Evolutionary conservation across 805 yeast species (phyloP).

Genomic region (Schizosaccharomyces lindneri): DNA sequence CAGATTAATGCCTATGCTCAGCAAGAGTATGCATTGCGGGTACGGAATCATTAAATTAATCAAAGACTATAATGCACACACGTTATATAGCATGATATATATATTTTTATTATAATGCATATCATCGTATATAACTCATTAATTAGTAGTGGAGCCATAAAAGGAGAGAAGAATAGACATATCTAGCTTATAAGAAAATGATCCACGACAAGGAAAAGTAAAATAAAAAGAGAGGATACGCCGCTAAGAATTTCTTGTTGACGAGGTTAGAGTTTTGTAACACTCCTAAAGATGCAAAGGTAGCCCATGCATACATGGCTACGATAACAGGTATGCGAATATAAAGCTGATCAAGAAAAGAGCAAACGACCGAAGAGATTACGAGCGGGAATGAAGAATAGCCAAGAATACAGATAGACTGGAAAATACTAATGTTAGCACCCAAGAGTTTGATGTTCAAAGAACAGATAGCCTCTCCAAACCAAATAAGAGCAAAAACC

Average conservation of each 20-base stretch:
- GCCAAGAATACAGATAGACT: constrained; percentile 1
- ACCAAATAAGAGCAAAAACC: neutral
- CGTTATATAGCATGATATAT: neutral
- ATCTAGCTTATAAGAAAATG: neutral
- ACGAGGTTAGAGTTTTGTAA: neutral
- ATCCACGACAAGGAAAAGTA: constrained; percentile 1
- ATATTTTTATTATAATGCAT: neutral
- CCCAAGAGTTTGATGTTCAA: neutral
- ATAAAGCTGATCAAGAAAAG: neutral
- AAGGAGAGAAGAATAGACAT: neutral
- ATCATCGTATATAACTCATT: neutral
- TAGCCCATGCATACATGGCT: constrained; percentile 1
- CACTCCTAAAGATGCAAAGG: neutral
- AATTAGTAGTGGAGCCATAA: neutral
- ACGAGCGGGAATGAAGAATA: neutral
- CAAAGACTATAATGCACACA: neutral
- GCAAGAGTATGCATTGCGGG: neutral
- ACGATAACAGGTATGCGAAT: neutral
- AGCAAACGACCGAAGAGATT: neutral
- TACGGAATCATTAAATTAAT: neutral
- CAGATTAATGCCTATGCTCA: neutral
- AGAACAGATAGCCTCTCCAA: constrained; percentile 2
- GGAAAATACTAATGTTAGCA: constrained; percentile 1
- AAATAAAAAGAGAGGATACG: neutral
- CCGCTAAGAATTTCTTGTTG: neutral